These are phyloP conservation scores for Alternaria burnsii DNA, from an alignment of 2,329 filamentous ascomycete genomes.

Conservation along the genomic window DNA sequence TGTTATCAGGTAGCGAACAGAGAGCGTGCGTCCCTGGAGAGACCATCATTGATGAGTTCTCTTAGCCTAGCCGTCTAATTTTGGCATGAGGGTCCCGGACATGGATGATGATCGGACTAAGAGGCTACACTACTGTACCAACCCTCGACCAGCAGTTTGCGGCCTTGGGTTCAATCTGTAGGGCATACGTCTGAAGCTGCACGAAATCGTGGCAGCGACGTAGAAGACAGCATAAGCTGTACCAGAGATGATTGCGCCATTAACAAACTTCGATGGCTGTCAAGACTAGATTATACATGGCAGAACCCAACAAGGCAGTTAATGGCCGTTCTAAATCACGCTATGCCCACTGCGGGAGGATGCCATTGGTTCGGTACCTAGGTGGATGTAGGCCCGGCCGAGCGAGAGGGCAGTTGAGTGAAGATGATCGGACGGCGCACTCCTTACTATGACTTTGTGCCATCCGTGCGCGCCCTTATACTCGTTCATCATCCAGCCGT, in stretches of 20 bases:
- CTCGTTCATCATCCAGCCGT: conserved; percentile 12
- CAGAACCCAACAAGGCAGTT: conserved; percentile 11
- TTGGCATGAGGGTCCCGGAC: conserved; percentile 24
- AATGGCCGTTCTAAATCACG: conserved; percentile 7
- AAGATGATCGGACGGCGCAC: conserved; percentile 22
- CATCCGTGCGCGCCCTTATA: conserved; percentile 19
- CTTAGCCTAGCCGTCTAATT: conserved; percentile 19
- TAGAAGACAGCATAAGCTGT: conserved; percentile 2
- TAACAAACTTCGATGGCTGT: background rate
- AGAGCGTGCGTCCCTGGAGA: conserved; percentile 1
- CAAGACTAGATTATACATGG: background rate
- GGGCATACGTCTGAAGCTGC: background rate
- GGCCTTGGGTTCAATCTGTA: conserved; percentile 2
- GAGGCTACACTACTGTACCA: conserved; percentile 12
- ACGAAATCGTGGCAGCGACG: conserved; percentile 4
- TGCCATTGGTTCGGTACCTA: conserved; percentile 18
- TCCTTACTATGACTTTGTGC: conserved; percentile 18
- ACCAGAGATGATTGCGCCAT: background rate
- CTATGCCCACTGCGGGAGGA: conserved; percentile 18
- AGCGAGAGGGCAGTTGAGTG: conserved; percentile 12
- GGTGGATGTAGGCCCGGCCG: conserved; percentile 13
- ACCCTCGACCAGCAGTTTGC: conserved; percentile 13
- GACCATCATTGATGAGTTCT: conserved; percentile 5
- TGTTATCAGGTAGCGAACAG: conserved; percentile 14
- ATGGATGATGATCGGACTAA: conserved; percentile 13